Base-by-base conservation (phyloP, 139 green algal genomes). In the Spirogloea muscicola region DNA sequence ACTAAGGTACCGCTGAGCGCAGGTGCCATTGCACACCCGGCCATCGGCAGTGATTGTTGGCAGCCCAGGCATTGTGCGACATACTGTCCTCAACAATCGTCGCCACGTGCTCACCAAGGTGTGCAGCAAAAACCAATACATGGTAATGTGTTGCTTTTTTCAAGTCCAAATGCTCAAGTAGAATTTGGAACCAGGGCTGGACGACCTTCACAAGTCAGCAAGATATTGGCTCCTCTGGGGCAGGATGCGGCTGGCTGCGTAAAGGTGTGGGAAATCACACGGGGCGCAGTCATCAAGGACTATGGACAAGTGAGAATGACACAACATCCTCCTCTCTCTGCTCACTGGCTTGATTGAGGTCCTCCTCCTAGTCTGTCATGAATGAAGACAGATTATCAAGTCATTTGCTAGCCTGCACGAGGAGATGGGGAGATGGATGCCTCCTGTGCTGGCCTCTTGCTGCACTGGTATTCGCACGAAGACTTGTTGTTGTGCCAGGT, bases 41-140 rank as follows among this genome's bases (percentile, higher is more conserved):
- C 6, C 69, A 21, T 7, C 48, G 31, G 27, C 55, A 2, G 68
- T 38, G 18, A 80, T 83, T 46, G 27, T 9, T 6, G 77, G 77
- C 36, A 60, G 6, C 6, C 43, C 77, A 16, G 58, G 34, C 27
- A 76, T 84, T 48, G 74, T 81, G 40, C 64, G 51, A 42, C 77
- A 84, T 41, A 69, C 64, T 1, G 68, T 88, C 27, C 76, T 91
- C 13, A 88, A 76, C 6, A 74, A 93, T 66, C 69, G 85, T 44
- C 85, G 87, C 7, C 87, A 90, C 55, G 76, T 96, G 13, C 81
- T 95, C 40, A 89, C 88, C 0, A 68, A 70, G 60, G 72, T 80
- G 13, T 39, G 68, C n/a, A n/a, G n/a, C n/a, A n/a, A 6, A 59
- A 5, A 29, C 41, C 6, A 25, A 25, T 9, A 21, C 41, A 34